A percentile compares a stretch with the other conserved stretches of the same genome.
Conservation (phyloP, 306 rosid species). For the Leucaena leucocephala region DNA sequence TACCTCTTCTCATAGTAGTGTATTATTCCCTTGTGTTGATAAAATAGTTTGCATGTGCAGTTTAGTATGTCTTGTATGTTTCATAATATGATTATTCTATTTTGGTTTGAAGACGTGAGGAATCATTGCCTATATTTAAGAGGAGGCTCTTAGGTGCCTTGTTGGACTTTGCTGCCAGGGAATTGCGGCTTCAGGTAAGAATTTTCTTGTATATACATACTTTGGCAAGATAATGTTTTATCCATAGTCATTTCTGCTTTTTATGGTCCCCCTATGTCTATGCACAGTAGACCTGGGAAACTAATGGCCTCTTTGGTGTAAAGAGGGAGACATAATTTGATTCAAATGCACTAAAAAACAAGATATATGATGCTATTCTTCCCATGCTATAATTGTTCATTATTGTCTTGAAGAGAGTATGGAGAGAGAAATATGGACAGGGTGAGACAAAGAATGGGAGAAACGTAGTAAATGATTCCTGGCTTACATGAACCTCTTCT, state of each 20-base stretch:
- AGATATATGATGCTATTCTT: background rate
- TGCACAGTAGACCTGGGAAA: slow-evolving; percentile 1
- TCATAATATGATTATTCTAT: slow-evolving; percentile 30
- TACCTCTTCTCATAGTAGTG: slow-evolving; percentile 26
- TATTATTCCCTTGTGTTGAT: slow-evolving; percentile 14
- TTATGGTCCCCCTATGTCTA: background rate
- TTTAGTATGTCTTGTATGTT: slow-evolving; percentile 22
- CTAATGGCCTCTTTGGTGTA: background rate
- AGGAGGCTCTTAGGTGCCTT: slow-evolving; percentile 88
- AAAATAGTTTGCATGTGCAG: slow-evolving; percentile 18
- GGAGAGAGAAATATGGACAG: too few relatives aligned
- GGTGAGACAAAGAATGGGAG: background rate
- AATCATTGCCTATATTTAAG: slow-evolving; percentile 86
- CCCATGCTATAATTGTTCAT: background rate
- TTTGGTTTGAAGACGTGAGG: slow-evolving; percentile 80
- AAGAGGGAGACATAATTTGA: background rate
- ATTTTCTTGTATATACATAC: slow-evolving; percentile 18
- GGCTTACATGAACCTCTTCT: background rate
- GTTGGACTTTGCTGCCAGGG: slow-evolving; percentile 87
- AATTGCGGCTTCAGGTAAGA: slow-evolving; percentile 86
- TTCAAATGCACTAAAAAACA: background rate
- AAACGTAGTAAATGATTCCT: background rate
- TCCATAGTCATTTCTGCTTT: slow-evolving; percentile 19
- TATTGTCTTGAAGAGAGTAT: background rate
- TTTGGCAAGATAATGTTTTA: slow-evolving; percentile 20